Conservation (phyloP, 2,329 filamentous ascomycete genomes). For the Emergomyces orientalis region DNA sequence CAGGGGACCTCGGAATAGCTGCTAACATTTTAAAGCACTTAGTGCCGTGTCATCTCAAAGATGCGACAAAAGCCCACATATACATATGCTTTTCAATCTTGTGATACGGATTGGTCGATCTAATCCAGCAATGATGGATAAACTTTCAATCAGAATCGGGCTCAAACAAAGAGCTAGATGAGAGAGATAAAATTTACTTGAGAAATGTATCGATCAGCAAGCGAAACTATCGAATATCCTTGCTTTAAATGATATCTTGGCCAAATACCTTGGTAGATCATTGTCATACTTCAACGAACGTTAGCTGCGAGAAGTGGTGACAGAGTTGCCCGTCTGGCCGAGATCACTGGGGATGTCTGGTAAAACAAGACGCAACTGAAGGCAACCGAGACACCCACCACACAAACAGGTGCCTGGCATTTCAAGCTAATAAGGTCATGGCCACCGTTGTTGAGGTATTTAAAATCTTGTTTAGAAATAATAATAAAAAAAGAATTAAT, state of each 20-base stretch:
- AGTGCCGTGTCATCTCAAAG: background rate
- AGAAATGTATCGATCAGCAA: background rate
- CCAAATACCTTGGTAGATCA: background rate
- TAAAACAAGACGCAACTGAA: background rate
- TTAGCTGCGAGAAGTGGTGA: constrained; percentile 1
- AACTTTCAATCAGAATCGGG: background rate
- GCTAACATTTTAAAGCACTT: background rate
- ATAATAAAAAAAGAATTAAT: too few species aligned
- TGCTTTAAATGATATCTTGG: background rate
- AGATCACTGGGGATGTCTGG: too few species aligned
- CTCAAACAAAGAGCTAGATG: background rate
- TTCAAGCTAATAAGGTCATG: background rate
- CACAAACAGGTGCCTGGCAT: background rate
- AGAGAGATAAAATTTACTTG: background rate
- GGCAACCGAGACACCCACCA: background rate
- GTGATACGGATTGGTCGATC: background rate
- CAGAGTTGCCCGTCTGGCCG: background rate
- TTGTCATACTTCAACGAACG: background rate
- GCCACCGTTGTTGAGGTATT: background rate
- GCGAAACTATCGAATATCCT: background rate
- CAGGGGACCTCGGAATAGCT: background rate
- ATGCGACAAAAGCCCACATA: background rate
- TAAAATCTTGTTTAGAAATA: background rate
- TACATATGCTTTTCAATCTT: background rate
- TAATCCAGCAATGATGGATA: background rate